Conservation (phyloP, 2,329 filamentous ascomycete species). For the Sphaerulina vaccinii region DNA sequence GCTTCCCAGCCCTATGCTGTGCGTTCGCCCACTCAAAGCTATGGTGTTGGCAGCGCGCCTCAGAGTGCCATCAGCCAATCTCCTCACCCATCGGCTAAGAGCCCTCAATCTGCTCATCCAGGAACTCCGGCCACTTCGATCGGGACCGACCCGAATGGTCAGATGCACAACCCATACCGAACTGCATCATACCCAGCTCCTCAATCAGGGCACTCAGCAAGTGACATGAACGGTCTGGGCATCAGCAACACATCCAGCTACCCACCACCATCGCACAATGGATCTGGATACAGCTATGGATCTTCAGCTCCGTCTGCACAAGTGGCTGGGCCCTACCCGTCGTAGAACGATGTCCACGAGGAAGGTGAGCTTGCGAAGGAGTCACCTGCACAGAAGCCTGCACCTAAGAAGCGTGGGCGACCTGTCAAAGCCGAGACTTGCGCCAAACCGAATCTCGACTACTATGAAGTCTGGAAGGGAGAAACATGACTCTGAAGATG, state of each 20-base stretch:
- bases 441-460: no score
- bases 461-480: no score
- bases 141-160: conserved; percentile 21
- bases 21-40: conserved; percentile 33
- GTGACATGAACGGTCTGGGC: conserved; percentile 35
- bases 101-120: conserved; percentile 28
- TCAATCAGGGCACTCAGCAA: conserved; percentile 26
- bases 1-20: conserved; percentile 32
- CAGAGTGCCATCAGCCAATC: conserved; percentile 33
- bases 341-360: neutral
- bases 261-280: conserved; percentile 26
- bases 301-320: conserved; percentile 21
- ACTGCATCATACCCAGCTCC: conserved; percentile 25
- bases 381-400: no score
- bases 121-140: conserved; percentile 21
- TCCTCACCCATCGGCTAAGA: conserved; percentile 32
- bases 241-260: conserved; percentile 32
- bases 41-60: conserved; percentile 32
- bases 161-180: conserved; percentile 28
- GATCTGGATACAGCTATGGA: conserved; percentile 27
- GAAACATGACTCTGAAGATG: no score
- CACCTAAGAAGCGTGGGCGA: no score
- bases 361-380: neutral
- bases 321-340: conserved; percentile 21
- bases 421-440: no score